Percentiles rank a stretch among this genome's conserved stretches.
These are phyloP conservation scores for Toxicodendron radicans DNA, from an alignment of 345 rosid species.

Conservation along the genomic window DNA sequence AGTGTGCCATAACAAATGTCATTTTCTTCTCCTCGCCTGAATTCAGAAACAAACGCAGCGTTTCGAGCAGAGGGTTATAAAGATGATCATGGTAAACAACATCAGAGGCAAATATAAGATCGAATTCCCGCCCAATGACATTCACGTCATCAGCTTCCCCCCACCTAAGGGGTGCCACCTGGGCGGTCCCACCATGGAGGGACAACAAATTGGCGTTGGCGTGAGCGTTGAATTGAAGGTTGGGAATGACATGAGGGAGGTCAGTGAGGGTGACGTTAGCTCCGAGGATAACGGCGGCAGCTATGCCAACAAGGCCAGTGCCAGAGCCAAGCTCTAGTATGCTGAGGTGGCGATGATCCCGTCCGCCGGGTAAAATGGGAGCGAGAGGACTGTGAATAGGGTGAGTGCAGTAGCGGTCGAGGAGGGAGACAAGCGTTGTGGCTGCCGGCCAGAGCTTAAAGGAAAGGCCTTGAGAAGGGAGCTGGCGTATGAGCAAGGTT, in stretches of 20 bases:
- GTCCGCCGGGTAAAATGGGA: conserved; percentile 17
- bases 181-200: conserved; percentile 42
- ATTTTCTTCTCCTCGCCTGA: conserved; percentile 27
- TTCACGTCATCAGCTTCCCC: conserved; percentile 60
- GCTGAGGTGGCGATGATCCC: conserved; percentile 34
- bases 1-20: conserved; percentile 67
- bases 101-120: conserved; percentile 70
- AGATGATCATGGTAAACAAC: conserved; percentile 78
- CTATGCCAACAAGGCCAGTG: conserved; percentile 80
- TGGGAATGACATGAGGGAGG: conserved; percentile 77
- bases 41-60: conserved; percentile 50
- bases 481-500: conserved; percentile 59
- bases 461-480: conserved; percentile 76
- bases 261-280: conserved; percentile 82
- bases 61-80: conserved; percentile 58
- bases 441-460: conserved; percentile 97
- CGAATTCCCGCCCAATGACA: conserved; percentile 43
- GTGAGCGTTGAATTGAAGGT: conserved; percentile 73
- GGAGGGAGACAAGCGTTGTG: conserved; percentile 58
- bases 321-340: conserved; percentile 93
- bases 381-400: conserved; percentile 45
- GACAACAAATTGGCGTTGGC: conserved; percentile 46
- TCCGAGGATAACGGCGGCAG: conserved; percentile 57
- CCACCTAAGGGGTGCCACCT: conserved; percentile 66
- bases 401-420: conserved; percentile 41